Base-by-base conservation (phyloP, 2,329 filamentous ascomycete species). In the Mycogone perniciosa region DNA sequence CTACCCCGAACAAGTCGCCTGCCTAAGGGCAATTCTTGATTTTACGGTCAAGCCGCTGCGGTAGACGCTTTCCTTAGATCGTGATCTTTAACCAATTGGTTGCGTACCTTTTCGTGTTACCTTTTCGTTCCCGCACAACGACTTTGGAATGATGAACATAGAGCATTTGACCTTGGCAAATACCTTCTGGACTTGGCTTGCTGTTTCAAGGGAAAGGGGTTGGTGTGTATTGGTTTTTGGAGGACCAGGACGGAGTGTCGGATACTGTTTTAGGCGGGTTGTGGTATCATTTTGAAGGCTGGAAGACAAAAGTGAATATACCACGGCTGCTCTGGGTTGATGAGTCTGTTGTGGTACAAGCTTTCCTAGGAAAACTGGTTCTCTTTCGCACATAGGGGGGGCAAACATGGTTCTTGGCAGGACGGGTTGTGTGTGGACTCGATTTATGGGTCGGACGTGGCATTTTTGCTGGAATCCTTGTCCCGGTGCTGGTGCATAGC, bases 1-100 rank as follows among this genome's bases (percentile, higher is more conserved):
- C 74, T 49, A 77, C 79, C 45, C 74, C 73, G 31, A 81, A 68
- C 75, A 82, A 82, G 70, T 82, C 79, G 39, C 78, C 80, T 38
- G 78, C 78, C 49, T 82, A 79, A 71, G 59, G 46, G 47, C 41
- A 39, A 30, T 39, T 30, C 11, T 40, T 31, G 38, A 43, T 39
- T 34, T 37, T 58, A 44, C 47, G 57, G 58, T 56, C 44, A 52
- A 54, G 57, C 55, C 52, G 59, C 55, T 62, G 56, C 43, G 62
- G 58, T 59, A 58, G 54, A 61, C 51, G 57, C 55, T 59, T 59
- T 60, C 56, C 55, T 59, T 59, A 54, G 58, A 58, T 58, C 53
- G 56, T 57, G 57, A 56, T 59, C 51, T 47, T 60, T 46, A 50
- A 48, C 54, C 37, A 46, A 42, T 57, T 50, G 57, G 50, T 53